Percentiles rank a stretch among this genome's conserved stretches.
These are phyloP conservation scores for Cochlearia excelsa DNA, from an alignment of 345 rosid species.

Conservation along the genomic window DNA sequence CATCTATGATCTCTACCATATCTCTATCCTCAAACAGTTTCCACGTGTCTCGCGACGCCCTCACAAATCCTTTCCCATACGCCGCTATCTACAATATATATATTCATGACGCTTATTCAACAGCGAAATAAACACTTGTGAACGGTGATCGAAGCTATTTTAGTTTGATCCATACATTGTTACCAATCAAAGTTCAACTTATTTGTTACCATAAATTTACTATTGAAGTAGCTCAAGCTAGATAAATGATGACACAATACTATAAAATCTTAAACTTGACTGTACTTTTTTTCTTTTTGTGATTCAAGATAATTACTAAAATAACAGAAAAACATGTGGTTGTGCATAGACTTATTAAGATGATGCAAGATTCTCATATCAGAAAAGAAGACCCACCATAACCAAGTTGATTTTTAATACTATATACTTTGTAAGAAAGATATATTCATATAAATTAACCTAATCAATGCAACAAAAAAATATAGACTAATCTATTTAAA, in stretches of 20 bases:
- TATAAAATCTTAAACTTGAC: constrained; percentile 8
- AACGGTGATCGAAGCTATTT: neutral
- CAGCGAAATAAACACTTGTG: neutral
- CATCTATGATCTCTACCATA: constrained; percentile 65
- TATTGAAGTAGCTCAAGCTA: neutral
- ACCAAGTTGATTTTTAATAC: constrained; percentile 21
- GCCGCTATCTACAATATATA: constrained; percentile 66
- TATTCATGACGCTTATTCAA: neutral
- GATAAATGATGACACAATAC: neutral
- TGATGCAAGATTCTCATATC: constrained; percentile 30
- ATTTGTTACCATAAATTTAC: constrained; percentile 3
- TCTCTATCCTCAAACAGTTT: constrained; percentile 53
- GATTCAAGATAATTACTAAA: constrained; percentile 20
- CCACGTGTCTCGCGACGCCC: constrained; percentile 94
- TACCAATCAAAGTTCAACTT: neutral
- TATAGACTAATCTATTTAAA: neutral
- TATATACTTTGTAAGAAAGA: constrained; percentile 15
- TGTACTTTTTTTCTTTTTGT: neutral
- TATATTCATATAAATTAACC: constrained; percentile 1
- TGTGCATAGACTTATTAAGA: constrained; percentile 24
- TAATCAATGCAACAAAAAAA: constrained; percentile 11
- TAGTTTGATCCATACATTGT: too few relatives aligned
- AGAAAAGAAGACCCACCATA: constrained; percentile 10
- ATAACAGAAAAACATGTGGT: constrained; percentile 31
- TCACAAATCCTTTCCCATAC: constrained; percentile 89